Conservation (phyloP, 208 protist species). For the Wallacemonas sp. region DNA sequence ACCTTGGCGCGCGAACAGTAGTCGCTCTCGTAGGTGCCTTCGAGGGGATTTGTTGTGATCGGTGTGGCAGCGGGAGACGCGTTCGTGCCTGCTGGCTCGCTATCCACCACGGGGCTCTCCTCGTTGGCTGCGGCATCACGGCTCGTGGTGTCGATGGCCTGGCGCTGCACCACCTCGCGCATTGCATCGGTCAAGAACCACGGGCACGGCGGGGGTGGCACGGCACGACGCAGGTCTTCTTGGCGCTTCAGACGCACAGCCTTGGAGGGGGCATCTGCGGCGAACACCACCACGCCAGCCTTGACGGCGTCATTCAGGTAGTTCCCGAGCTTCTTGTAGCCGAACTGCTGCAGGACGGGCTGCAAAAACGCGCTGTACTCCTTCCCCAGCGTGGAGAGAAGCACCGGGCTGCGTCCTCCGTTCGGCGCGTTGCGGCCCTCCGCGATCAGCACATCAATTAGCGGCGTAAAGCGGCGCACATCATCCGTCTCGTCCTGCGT, state of each 20-base stretch:
- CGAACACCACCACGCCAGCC: constrained; percentile 69
- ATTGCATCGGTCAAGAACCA: constrained; percentile 61
- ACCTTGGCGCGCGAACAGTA: constrained; percentile 75
- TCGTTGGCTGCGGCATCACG: no score
- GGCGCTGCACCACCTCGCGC: constrained; percentile 12
- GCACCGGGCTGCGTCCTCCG: constrained; percentile 30
- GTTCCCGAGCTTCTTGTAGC: constrained; percentile 80
- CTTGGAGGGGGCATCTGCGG: constrained; percentile 64
- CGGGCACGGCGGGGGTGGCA: constrained; percentile 38
- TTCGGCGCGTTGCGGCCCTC: constrained; percentile 53
- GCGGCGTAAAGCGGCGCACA: constrained; percentile 33
- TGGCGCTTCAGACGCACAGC: constrained; percentile 59
- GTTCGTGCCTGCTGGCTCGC: no score
- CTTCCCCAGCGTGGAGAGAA: constrained; percentile 89
- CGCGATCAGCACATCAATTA: constrained; percentile 70
- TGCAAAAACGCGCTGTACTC: constrained; percentile 74
- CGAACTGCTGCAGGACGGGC: constrained; percentile 44
- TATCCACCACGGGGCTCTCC: no score
- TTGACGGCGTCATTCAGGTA: constrained; percentile 78
- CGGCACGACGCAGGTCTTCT: constrained; percentile 55
- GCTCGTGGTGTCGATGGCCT: no score
- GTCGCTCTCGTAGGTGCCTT: constrained; percentile 26
- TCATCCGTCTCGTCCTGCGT: background rate
- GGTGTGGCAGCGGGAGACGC: no score
- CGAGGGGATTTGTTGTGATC: constrained; percentile 22